Evolutionary conservation across 306 rosid species (phyloP), one percentile per base, ranked within the genome.

Genomic region (Cicer pinnatifidum): DNA sequence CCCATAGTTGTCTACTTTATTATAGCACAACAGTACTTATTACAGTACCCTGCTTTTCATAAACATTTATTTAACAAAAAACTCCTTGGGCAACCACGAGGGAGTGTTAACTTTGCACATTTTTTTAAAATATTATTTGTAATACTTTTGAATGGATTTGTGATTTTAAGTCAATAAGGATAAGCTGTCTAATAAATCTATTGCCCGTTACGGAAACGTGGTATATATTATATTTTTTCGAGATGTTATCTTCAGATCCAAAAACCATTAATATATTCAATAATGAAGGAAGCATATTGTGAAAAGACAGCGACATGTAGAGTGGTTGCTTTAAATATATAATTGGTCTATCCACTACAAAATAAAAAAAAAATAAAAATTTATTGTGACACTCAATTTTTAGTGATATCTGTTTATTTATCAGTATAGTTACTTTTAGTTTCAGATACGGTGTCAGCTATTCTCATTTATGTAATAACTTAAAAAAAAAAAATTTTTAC

Each of bases 1-100:
- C 40, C 68, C 91, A 87, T 87, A n/a, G 19, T 56, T 54, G 23
- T 41, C 1, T 12, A 1, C 54, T 78, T 37, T 52, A 8, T 5
- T 9, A 80, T 7, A 44, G 60, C 7, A 53, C 28, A 19, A 10
- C 17, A 52, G 17, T n/a, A 46, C 52, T 46, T 46, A 1, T 4
- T 46, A 46, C 15, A 46, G 3, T 46, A 9, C 7, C 11, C 11
- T 45, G 50, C 50, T 9, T 45, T 10, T 13, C 4, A 11, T 45
- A 45, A 10, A 28, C 13, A 45, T 45, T 11, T 45, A 45, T 45
- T 11, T 11, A 46, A 46, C 52, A n/a, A 46, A 46, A 46, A 46
- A 46, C 52, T 46, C 5, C 16, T 11, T 10, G 15, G 11, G 5
- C 52, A 11, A 28, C 0, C 35, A 28, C 35, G 35, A 28, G 35